Evolutionary conservation across 176 grass and related monocot species (phyloP).

Genomic region (Avena sativa): DNA sequence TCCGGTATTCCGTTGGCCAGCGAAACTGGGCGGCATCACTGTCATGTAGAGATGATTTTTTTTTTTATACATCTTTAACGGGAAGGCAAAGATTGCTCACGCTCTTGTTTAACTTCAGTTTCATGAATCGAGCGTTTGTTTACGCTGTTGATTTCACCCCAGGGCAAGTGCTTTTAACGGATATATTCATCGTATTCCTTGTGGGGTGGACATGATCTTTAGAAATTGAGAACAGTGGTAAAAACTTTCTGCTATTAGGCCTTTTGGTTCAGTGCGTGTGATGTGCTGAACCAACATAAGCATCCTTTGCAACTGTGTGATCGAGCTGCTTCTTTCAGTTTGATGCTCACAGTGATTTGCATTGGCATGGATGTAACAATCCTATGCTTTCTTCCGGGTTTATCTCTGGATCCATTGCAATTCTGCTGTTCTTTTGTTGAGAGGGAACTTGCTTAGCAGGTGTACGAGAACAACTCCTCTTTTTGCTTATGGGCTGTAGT

Average conservation of each 20-base stretch:
- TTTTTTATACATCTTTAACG: not conserved
- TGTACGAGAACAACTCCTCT: too few species aligned
- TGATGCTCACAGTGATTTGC: not conserved
- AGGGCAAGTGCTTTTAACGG: not conserved
- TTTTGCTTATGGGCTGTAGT: too few species aligned
- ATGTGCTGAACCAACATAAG: not conserved
- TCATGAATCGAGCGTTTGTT: not conserved
- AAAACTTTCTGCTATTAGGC: not conserved
- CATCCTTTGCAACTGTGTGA: not conserved
- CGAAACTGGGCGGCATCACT: not conserved
- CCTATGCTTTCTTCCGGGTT: not conserved
- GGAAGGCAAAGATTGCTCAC: not conserved
- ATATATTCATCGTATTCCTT: not conserved
- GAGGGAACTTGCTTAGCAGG: too few species aligned
- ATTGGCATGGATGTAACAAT: not conserved
- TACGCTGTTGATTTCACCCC: not conserved
- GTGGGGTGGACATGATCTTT: not conserved
- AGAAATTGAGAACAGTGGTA: not conserved
- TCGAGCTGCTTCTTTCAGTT: not conserved
- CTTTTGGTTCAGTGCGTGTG: not conserved
- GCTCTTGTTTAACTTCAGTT: not conserved
- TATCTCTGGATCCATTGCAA: not conserved
- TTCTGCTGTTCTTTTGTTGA: too few species aligned
- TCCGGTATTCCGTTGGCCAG: not conserved
- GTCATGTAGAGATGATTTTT: conserved; percentile 24